A percentile compares a stretch with the other conserved stretches of the same genome.
These are phyloP conservation scores for Trametes villosa DNA, from an alignment of 768 basidiomycete genomes.

Conservation along the genomic window DNA sequence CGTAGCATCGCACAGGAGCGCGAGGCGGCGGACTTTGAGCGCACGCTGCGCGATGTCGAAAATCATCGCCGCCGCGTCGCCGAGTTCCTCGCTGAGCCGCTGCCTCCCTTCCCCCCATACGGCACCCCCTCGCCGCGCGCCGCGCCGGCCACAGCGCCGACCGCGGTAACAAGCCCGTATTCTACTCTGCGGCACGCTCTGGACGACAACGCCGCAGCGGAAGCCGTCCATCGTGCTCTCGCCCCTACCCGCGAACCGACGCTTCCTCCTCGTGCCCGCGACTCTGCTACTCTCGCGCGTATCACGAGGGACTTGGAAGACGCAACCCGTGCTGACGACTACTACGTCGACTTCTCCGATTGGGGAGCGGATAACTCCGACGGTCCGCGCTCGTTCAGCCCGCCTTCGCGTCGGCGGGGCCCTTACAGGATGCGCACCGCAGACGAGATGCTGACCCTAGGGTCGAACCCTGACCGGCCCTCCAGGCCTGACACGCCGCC, in stretches of 20 bases:
- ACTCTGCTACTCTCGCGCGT: no score
- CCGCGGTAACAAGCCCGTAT: conserved; percentile 3
- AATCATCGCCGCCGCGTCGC: conserved; percentile 6
- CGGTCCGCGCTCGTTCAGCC: no score
- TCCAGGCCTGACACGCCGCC: no score
- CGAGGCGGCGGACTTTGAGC: not conserved
- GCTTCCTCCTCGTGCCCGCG: not conserved
- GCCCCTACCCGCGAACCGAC: not conserved
- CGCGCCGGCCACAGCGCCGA: not conserved
- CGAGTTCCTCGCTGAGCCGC: conserved; percentile 7
- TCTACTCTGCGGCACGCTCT: conserved; percentile 20
- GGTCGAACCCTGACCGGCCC: no score
- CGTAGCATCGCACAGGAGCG: not conserved
- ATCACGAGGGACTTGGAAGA: no score
- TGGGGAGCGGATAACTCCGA: no score
- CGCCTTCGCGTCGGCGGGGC: no score
- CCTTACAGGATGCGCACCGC: no score
- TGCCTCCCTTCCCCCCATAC: not conserved
- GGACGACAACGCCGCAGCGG: conserved; percentile 4
- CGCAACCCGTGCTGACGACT: no score
- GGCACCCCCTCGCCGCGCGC: not conserved
- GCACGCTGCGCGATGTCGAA: conserved; percentile 13
- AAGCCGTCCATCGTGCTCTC: not conserved
- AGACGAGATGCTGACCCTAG: no score
- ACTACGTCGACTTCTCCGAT: no score